phyloP scores from a whole-genome alignment of 176 grass and related monocot genomes.

The Aegilops bicornis region DNA sequence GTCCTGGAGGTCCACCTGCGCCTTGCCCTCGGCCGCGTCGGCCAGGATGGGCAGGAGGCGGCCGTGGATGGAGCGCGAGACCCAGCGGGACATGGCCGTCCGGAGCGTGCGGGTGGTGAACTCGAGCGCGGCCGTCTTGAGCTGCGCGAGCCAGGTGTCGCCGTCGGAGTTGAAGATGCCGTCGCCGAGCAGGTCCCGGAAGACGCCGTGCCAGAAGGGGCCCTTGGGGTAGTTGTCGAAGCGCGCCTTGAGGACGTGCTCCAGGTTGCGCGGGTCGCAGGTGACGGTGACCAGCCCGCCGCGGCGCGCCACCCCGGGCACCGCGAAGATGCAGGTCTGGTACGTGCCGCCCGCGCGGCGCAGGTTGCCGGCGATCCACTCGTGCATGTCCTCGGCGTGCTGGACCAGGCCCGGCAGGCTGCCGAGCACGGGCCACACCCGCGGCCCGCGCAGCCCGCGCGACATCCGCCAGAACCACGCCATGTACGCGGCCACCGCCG shows the following conservation, averaged over 20 bases:
- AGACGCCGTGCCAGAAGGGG: slow-evolving; percentile 91
- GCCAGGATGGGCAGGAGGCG: slow-evolving; percentile 72
- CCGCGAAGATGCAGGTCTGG: slow-evolving; percentile 92
- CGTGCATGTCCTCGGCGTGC: slow-evolving; percentile 89
- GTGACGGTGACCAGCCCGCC: slow-evolving; percentile 87
- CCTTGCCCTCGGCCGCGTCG: slow-evolving; percentile 17
- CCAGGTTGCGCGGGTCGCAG: slow-evolving; percentile 88
- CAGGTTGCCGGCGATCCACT: slow-evolving; percentile 90
- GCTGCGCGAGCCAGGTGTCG: slow-evolving; percentile 74
- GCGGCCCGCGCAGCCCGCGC: slow-evolving; percentile 60
- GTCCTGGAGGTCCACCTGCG: slow-evolving; percentile 76
- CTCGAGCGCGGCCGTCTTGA: slow-evolving; percentile 90
- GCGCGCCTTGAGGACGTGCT: slow-evolving; percentile 85
- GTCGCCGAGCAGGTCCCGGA: slow-evolving; percentile 79
- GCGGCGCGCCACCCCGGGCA: slow-evolving; percentile 73
- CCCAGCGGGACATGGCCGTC: slow-evolving; percentile 80
- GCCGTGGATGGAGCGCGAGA: slow-evolving; percentile 80
- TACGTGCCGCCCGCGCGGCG: slow-evolving; percentile 62
- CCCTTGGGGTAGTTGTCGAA: slow-evolving; percentile 99
- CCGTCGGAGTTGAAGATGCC: slow-evolving; percentile 93
- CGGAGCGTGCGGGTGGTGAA: slow-evolving; percentile 92
- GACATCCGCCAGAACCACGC: slow-evolving; percentile 89
- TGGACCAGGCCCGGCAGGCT: slow-evolving; percentile 89
- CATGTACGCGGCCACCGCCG: slow-evolving; percentile 58
- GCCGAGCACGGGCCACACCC: slow-evolving; percentile 89